phyloP scores from a whole-genome alignment of 495 filamentous ascomycete species.

The Penicillium longicatenatum region DNA sequence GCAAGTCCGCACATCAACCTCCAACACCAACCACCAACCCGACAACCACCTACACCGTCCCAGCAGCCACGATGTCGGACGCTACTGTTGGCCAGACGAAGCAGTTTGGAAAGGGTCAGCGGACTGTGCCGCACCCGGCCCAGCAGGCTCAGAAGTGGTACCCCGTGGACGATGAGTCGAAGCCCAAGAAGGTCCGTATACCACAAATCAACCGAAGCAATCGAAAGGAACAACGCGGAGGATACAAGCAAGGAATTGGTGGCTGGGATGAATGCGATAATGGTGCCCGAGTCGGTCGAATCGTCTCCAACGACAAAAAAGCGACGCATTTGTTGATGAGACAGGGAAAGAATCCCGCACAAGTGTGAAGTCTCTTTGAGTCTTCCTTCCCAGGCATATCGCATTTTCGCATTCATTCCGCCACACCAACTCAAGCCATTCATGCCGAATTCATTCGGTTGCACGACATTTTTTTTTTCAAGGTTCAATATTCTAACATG shows the following conservation, averaged over 20 bases:
- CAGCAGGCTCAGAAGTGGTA: constrained; percentile 99
- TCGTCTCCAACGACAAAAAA: constrained; percentile 4
- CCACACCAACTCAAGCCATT: not conserved
- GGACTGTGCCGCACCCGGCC: constrained; percentile 77
- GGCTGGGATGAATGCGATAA: constrained; percentile 38
- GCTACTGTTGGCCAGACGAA: constrained; percentile 67
- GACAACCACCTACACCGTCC: constrained; percentile 50
- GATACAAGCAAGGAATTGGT: constrained; percentile 26
- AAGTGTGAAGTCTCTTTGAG: not conserved
- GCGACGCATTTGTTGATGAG: constrained; percentile 15
- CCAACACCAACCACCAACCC: constrained; percentile 53
- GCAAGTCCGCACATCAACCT: constrained; percentile 41
- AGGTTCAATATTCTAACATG: constrained; percentile 36
- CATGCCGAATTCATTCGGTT: not conserved
- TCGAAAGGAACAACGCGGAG: constrained; percentile 21
- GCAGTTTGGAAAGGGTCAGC: constrained; percentile 96
- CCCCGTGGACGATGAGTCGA: constrained; percentile 88
- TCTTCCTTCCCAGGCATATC: constrained; percentile 2
- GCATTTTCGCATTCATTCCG: constrained; percentile 15
- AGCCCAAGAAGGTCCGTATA: constrained; percentile 85
- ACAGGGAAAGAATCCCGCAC: constrained; percentile 2
- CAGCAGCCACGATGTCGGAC: constrained; percentile 66
- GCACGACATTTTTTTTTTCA: not conserved
- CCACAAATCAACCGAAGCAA: constrained; percentile 22
- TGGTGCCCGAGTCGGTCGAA: constrained; percentile 27